Percentiles rank a stretch among this genome's conserved stretches.
Conservation (phyloP, 2,329 filamentous ascomycete species). For the Dactylellina parvicollis region DNA sequence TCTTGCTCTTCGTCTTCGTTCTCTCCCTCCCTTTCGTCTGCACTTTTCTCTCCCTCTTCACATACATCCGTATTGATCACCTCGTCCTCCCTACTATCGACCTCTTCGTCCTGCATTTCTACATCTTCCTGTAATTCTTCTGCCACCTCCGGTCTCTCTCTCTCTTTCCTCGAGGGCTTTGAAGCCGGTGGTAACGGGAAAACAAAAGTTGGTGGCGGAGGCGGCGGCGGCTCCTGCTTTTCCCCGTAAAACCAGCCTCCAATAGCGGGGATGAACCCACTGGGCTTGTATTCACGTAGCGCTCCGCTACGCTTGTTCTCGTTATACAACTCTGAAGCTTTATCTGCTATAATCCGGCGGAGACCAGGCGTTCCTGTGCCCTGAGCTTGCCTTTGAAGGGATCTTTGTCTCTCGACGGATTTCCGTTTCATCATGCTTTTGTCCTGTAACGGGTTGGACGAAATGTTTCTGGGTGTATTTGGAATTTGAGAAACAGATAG, state of each 20-base stretch:
- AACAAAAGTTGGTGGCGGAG: not conserved
- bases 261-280: constrained; percentile 15
- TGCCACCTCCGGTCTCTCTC: too few species aligned
- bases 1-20: not conserved
- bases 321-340: constrained; percentile 31
- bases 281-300: constrained; percentile 1
- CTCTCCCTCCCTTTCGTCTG: not conserved
- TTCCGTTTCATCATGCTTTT: constrained; percentile 17
- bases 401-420: constrained; percentile 10
- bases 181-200: not conserved
- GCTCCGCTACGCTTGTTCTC: constrained; percentile 18
- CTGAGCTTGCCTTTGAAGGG: not conserved
- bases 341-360: constrained; percentile 15
- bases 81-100: too few species aligned
- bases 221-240: not conserved
- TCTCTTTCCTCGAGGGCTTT: not conserved
- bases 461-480: not conserved
- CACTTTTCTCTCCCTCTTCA: not conserved
- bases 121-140: too few species aligned
- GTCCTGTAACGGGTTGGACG: not conserved
- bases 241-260: not conserved
- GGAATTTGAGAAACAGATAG: not conserved
- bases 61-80: too few species aligned
- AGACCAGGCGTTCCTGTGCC: too few species aligned
- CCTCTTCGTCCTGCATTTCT: too few species aligned